Percentiles rank a stretch among this genome's conserved stretches.
These are phyloP conservation scores for Chlorociboria aeruginascens DNA, from an alignment of 495 filamentous ascomycete genomes.

Conservation along the genomic window DNA sequence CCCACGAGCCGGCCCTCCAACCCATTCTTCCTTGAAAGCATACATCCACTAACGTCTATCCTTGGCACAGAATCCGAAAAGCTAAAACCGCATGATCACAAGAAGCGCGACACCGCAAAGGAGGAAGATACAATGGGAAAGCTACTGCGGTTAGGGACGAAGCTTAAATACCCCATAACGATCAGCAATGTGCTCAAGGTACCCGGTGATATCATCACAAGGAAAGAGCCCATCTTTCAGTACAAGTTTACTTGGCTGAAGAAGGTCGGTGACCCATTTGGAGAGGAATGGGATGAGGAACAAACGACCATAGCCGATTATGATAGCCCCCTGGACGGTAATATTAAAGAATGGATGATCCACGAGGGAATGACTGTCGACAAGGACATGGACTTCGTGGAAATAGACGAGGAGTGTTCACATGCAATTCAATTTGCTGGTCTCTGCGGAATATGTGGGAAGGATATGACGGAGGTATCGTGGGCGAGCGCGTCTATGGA, in stretches of 20 bases:
- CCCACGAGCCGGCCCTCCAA: not conserved
- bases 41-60: constrained; percentile 1
- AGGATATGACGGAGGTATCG: constrained; percentile 77
- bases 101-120: constrained; percentile 7
- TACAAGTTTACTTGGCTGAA: constrained; percentile 70
- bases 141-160: constrained; percentile 37
- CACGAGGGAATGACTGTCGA: constrained; percentile 57
- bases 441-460: constrained; percentile 83
- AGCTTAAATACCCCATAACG: constrained; percentile 87
- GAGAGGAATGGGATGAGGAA: constrained; percentile 52
- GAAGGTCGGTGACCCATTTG: constrained; percentile 62
- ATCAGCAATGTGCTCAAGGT: constrained; percentile 74
- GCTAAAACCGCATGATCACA: constrained; percentile 15
- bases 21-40: not conserved
- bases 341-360: constrained; percentile 63
- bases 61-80: not conserved
- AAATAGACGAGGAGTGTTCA: constrained; percentile 82
- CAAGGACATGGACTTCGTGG: constrained; percentile 45
- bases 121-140: constrained; percentile 25
- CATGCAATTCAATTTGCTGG: constrained; percentile 86
- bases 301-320: constrained; percentile 64
- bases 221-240: constrained; percentile 63
- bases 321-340: constrained; percentile 72
- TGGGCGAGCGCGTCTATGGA: constrained; percentile 40
- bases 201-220: constrained; percentile 59